These are phyloP conservation scores for Thalia dealbata DNA, from an alignment of 176 grass and related monocot species.

Conservation along the genomic window DNA sequence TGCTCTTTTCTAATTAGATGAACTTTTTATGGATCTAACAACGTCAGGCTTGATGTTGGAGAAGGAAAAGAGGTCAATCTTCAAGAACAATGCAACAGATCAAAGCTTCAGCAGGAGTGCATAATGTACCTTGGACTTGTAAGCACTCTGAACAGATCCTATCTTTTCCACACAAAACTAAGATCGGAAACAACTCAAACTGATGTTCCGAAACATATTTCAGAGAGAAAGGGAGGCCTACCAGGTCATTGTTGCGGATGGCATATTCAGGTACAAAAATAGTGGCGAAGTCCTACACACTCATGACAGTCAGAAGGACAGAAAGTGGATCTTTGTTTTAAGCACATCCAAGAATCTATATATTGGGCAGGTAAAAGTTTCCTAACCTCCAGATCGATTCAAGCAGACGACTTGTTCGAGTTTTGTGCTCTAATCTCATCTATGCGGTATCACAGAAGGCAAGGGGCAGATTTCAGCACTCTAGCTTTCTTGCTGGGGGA, in stretches of 20 bases:
- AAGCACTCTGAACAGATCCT: background rate
- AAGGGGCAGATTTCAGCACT: constrained; percentile 92
- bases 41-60: constrained; percentile 55
- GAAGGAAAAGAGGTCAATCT: constrained; percentile 67
- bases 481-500: constrained; percentile 93
- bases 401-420: background rate
- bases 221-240: constrained; percentile 88
- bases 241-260: constrained; percentile 49
- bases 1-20: background rate
- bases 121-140: constrained; percentile 66
- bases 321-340: constrained; percentile 91
- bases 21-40: background rate
- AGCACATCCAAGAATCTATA: constrained; percentile 73
- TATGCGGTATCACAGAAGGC: constrained; percentile 48
- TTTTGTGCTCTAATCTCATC: background rate
- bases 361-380: constrained; percentile 41
- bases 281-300: constrained; percentile 51
- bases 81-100: constrained; percentile 39
- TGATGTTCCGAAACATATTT: background rate
- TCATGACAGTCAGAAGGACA: constrained; percentile 41
- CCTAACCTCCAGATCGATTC: background rate
- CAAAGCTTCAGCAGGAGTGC: constrained; percentile 54
- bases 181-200: background rate
- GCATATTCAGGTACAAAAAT: constrained; percentile 57
- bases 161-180: background rate